These are phyloP conservation scores for Rhododendron griersonianum DNA, from an alignment of 148 eudicot species.

Conservation along the genomic window DNA sequence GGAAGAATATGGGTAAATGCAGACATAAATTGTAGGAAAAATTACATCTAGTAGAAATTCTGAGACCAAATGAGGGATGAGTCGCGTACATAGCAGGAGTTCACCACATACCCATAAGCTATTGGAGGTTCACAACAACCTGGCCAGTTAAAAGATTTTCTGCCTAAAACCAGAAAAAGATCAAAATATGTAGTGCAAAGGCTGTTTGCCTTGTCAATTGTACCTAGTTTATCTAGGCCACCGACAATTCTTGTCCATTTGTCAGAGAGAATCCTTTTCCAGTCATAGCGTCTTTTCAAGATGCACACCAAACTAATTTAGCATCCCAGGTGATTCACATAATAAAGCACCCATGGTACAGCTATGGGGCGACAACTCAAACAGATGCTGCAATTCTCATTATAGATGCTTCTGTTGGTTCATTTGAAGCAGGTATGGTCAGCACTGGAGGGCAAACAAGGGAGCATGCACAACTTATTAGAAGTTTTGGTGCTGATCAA, in stretches of 20 bases:
- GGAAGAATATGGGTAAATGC: background rate
- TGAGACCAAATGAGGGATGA: background rate
- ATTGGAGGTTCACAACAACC: background rate
- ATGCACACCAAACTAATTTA: background rate
- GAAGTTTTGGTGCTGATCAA: constrained; percentile 97
- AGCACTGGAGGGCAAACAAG: constrained; percentile 80
- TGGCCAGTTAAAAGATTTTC: background rate
- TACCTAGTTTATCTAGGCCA: background rate
- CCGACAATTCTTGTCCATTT: background rate
- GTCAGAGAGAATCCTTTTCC: background rate
- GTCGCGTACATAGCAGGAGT: background rate
- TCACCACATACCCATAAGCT: background rate
- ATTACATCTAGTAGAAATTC: background rate
- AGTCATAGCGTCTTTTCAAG: background rate
- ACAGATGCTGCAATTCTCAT: constrained; percentile 96
- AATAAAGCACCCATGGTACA: background rate
- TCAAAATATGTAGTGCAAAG: background rate
- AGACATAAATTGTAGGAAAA: background rate
- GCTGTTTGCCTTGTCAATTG: background rate
- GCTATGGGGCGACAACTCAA: constrained; percentile 69
- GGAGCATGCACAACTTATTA: constrained; percentile 89
- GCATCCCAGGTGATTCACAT: background rate
- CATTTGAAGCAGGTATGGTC: constrained; percentile 88
- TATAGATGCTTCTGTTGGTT: constrained; percentile 83
- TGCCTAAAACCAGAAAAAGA: background rate